phyloP scores from a whole-genome alignment of 1,284 basidiomycete genomes.

The Kalmanozyma brasiliensis region DNA sequence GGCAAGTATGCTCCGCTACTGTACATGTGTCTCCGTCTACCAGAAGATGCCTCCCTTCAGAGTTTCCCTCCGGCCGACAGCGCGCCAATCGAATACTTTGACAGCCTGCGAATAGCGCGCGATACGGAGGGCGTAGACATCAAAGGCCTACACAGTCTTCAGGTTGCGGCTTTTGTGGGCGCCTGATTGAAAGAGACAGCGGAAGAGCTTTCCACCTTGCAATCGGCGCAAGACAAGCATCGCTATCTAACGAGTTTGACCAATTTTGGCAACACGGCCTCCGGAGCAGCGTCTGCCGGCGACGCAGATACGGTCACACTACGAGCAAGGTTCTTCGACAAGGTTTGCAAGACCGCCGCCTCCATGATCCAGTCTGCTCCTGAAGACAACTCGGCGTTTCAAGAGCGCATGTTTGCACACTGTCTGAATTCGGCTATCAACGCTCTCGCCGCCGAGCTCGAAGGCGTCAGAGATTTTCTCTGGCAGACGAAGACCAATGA shows the following conservation, averaged over 20 bases:
- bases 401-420: not conserved
- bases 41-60: not conserved
- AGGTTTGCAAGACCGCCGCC: too few species aligned
- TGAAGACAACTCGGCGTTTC: too few species aligned
- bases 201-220: not conserved
- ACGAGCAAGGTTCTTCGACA: too few species aligned
- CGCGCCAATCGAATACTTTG: not conserved
- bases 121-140: not conserved
- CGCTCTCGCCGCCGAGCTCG: not conserved
- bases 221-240: not conserved
- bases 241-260: not conserved
- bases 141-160: not conserved
- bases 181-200: slow-evolving; percentile 1
- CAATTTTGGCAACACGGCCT: too few species aligned
- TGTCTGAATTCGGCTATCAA: not conserved
- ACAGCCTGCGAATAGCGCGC: not conserved
- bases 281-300: too few species aligned
- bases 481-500: not conserved
- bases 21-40: slow-evolving; percentile 6
- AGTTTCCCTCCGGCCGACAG: not conserved
- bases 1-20: not conserved
- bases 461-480: not conserved
- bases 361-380: too few species aligned
- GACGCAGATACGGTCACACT: too few species aligned
- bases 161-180: slow-evolving; percentile 1